Evolutionary conservation across 371 early-diverging fungal genomes (phyloP), one percentile per base, ranked within the genome.

Genomic region (Blakeslea trispora): DNA sequence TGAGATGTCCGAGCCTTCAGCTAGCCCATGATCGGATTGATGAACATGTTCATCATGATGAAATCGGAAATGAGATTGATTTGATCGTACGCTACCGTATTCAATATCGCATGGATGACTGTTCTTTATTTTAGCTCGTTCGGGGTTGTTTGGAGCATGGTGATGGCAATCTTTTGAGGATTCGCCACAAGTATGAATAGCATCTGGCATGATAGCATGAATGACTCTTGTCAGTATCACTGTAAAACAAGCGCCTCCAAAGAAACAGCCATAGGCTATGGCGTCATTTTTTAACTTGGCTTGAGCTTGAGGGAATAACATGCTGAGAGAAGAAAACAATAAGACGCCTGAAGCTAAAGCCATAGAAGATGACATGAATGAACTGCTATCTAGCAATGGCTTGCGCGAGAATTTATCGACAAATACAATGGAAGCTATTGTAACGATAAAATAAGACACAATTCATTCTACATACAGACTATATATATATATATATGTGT

Each of bases 321-420:
- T 55, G 4, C 63, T 52, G 5, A 77, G 34, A 0, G 77, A 71
- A 4, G 77, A 77, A 31, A 77, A 71, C 6, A 77, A 35, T 45
- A 77, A 40, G 1, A 77, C 77, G n/a, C 77, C 77, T 9, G 77
- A 68, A 1, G 69, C 74, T 7, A 77, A 54, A 0, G 77, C 45
- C 74, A 77, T 68, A 8, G 72, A 72, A 1, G 58, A 62, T 2
- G 72, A 55, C 59, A 70, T 59, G 40, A 75, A 75, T 0, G 70
- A 34, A 2, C 58, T 53, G 28, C 41, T 72, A 8, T 70, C 65
- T 6, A 75, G 53, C 17, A 72, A 51, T 3, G 68, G 61, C 13
- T 28, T 52, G 15, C 32, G 50, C 15, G 19, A 49, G 13, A 58
- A 51, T 45, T 32, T 59, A 35, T 63, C 63, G 13, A 62, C 18